A percentile compares a stretch with the other conserved stretches of the same genome.
Conservation (phyloP, 352 stramenopile genomes). For the Hyaloperonospora brassicae region DNA sequence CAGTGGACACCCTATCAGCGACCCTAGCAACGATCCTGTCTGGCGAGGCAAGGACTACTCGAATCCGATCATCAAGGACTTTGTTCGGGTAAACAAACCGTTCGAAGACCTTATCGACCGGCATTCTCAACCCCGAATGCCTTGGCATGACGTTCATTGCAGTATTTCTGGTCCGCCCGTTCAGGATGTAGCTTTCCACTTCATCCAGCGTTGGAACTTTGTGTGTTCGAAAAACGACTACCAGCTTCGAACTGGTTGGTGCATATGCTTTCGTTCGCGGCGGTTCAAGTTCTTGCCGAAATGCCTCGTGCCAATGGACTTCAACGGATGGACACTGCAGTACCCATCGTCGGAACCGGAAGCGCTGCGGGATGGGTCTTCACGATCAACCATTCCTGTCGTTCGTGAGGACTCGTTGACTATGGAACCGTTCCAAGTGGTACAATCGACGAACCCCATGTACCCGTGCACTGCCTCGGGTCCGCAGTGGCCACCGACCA, state of each 20-base stretch:
- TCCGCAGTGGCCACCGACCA: slow-evolving; percentile 21
- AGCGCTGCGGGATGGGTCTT: slow-evolving; percentile 23
- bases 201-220: slow-evolving; percentile 90
- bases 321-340: slow-evolving; percentile 70
- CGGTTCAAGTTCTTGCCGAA: slow-evolving; percentile 82
- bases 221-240: slow-evolving; percentile 86
- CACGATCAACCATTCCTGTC: slow-evolving; percentile 38
- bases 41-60: slow-evolving; percentile 86
- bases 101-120: slow-evolving; percentile 83
- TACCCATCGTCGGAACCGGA: slow-evolving; percentile 60
- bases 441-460: slow-evolving; percentile 31
- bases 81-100: slow-evolving; percentile 77
- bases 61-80: slow-evolving; percentile 87
- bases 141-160: slow-evolving; percentile 86
- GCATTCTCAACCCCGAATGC: slow-evolving; percentile 68
- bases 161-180: slow-evolving; percentile 73
- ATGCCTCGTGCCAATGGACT: slow-evolving; percentile 81
- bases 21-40: slow-evolving; percentile 50
- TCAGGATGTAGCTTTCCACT: slow-evolving; percentile 83
- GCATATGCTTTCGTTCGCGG: slow-evolving; percentile 75
- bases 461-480: slow-evolving; percentile 30
- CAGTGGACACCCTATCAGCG: slow-evolving; percentile 60
- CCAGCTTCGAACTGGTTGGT: slow-evolving; percentile 78
- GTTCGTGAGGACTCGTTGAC: slow-evolving; percentile 53
- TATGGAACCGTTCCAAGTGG: slow-evolving; percentile 47